Evolutionary conservation across 768 basidiomycete species (phyloP), one percentile per base, ranked within the genome.

Genomic region (Xerocomellus amylosporus): DNA sequence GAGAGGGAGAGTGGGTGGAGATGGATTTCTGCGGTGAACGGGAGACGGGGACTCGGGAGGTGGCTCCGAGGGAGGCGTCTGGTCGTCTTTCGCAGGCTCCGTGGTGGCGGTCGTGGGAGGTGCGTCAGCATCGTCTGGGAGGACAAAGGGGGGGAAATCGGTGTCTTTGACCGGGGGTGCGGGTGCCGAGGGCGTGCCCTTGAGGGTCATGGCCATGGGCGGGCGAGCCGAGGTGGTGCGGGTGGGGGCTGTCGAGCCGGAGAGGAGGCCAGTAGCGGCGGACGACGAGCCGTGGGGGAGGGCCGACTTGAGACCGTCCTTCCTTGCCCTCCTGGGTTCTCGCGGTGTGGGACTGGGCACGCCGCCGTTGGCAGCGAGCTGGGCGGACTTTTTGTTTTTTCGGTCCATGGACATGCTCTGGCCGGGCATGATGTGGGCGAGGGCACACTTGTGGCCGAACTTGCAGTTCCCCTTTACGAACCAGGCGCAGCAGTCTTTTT

Each of bases 331-430:
- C 52, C 38, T 63, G 49, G 72, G 58, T 45, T 74, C 65, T 42
- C 74, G 58, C 17, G 65, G 61, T 7, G 64, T 6, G 6, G 70
- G 64, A 13, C 57, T 67, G 19, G 75, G 69, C 14, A 68, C 75
- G 7, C 76, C 74, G 4, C 74, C 73, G 38, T 76, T 78, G 0
- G 82, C 81, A 4, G 86, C 84, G 30, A 80, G 68, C 64, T 92
- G 90, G 0, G 91, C 91, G 14, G 89, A 86, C 68, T 92, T 92
- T 77, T 98, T 98, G 77, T 98, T 98, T 81, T 97, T 96, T 62
- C 94, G 77, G 66, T 98, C 96, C 91, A 96, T 95, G 8, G 87
- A 82, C 85, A 95, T 88, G 65, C 81, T 87, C 74, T 98, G 93
- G 9, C 95, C 96, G 1, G 96, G 96, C 8, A 94, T 79, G 50